Base-by-base conservation (phyloP, 2,329 filamentous ascomycete genomes). In the Neonectria ditissima region DNA sequence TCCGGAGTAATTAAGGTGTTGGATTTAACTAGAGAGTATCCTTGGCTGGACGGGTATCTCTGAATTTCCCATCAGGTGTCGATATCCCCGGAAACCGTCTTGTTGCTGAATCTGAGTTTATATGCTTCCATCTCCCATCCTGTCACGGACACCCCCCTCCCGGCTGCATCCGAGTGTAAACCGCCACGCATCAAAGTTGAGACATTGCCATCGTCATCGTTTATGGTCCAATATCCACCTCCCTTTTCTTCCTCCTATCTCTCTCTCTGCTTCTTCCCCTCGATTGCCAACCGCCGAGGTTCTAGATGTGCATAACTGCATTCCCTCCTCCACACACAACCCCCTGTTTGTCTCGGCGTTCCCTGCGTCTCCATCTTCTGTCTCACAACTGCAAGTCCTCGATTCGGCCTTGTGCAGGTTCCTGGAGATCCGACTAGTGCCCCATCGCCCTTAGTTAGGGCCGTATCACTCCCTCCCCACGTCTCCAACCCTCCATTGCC, bases 281-380 rank as follows among this genome's bases (percentile, higher is more conserved):
- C 10, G 8, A 8, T 16, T 3, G 13, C 14, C 4, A 16, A n/a
- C 8, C 26, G 45, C 16, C 28, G 45, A 50, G 11, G 11, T 13
- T 9, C 28, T 20, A 32, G n/a, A 20, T 20, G n/a, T 14, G 9
- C 28, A 14, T 11, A 14, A 32, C 5, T 32, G 16, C 28, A 32
- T 11, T 32, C n/a, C 44, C 44, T 60, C 55, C 28, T 52, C 56
- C 56, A 52, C 51, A 53, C 18, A 34, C 34, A 50, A 51, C 43
- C 45, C 56, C 56, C 45, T 63, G 61, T 55, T 39, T 55, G 61
- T 55, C 37, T 63, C 55, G 55, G 55, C 20, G 37, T 60, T 37
- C 51, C 51, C 51, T 51, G 45, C 44, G 32, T 20, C 28, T 51
- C 53, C 47, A 22, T 53, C 53, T 28, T 43, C 55, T 41, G 54